Base-by-base conservation (phyloP, 768 basidiomycete genomes). In the Suillus alpinus region DNA sequence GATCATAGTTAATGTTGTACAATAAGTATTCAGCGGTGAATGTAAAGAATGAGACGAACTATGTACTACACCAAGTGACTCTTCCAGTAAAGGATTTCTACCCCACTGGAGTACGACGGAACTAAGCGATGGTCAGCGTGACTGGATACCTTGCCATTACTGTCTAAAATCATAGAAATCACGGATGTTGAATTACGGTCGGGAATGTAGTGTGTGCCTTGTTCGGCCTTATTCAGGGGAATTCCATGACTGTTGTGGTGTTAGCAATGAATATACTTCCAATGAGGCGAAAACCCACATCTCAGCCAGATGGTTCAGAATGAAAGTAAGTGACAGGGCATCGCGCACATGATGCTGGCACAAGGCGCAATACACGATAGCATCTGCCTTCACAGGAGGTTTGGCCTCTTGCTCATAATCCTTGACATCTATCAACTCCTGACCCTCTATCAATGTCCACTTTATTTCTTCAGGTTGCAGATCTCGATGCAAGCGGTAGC, bases 311-410 rank as follows among this genome's bases (percentile, higher is more conserved):
- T 55, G 53, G 1, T 55, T 37, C 37, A 26, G 37, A 10, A 39
- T 39, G 16, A 3, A 6, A 6, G 2, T 2, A 5, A 55, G 37
- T 18, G 36, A 39, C 23, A 10, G 9, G 0, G 53, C 53, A 39
- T 55, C 53, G 9, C 53, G 36, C 23, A 55, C 9, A 26, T 55
- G 53, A 39, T 55, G 53, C 53, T 55, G 53, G 37, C 53, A 55
- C 37, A 55, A 29, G 16, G 53, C 36, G 10, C 53, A 55, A 26
- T 55, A 26, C 23, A 29, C 53, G 5, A 39, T 55, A 39, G 53
- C 23, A 55, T 37, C 23, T 37, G 23, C 53, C 7, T 18, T 14
- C 9, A 29, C 10, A 55, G 16, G 1, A 55, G 23, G 10, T 18
- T 36, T 26, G 23, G 16, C 37, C 23, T 26, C 53, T 36, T 26